Evolutionary conservation across 2,329 filamentous ascomycete species (phyloP).

Genomic region (Raffaelea deltoideospora): DNA sequence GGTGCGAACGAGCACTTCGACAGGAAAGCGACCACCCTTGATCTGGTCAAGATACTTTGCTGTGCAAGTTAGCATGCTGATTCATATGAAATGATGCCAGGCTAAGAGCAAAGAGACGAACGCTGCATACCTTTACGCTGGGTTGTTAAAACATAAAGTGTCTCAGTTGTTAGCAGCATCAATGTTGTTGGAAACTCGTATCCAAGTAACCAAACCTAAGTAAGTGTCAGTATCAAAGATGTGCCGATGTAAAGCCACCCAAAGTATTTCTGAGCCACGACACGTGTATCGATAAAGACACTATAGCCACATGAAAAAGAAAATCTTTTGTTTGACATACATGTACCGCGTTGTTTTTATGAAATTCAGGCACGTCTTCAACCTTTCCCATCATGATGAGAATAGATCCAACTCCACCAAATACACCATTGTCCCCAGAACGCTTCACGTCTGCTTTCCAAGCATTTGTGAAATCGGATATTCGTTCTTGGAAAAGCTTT

Average conservation of each 20-base stretch:
- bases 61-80: constrained; percentile 19
- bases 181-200: constrained; percentile 97
- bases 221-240: too few relatives aligned
- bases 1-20: constrained; percentile 81
- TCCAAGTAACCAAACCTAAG: constrained; percentile 88
- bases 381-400: constrained; percentile 90
- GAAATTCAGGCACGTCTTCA: constrained; percentile 70
- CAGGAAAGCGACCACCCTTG: constrained; percentile 79
- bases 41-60: constrained; percentile 86
- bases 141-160: constrained; percentile 84
- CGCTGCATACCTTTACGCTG: constrained; percentile 73
- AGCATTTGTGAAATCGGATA: constrained; percentile 70
- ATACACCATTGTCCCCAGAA: constrained; percentile 70
- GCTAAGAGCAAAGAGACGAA: too few relatives aligned
- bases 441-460: constrained; percentile 90
- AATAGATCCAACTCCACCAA: constrained; percentile 75
- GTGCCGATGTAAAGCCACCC: too few relatives aligned
- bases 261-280: too few relatives aligned
- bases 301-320: too few relatives aligned
- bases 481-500: constrained; percentile 82
- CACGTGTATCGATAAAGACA: too few relatives aligned
- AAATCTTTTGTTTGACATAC: constrained; percentile 42
- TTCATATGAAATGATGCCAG: neutral
- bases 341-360: constrained; percentile 95
- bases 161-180: constrained; percentile 79